Evolutionary conservation across 2,329 filamentous ascomycete genomes (phyloP).

Genomic region (Coniochaeta prunicola): DNA sequence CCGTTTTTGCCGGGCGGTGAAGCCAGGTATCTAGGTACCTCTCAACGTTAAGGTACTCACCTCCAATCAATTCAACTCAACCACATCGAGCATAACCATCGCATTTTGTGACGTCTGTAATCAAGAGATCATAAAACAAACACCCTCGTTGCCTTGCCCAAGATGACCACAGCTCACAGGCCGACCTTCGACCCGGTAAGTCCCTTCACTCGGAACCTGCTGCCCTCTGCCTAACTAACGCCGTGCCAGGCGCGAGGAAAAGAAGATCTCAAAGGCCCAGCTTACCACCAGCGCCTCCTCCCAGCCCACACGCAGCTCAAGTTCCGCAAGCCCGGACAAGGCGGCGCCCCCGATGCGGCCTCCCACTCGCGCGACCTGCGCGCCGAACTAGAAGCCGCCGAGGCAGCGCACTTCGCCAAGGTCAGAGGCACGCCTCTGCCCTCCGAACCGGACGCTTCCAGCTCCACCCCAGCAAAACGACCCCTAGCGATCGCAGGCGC

Average conservation of each 20-base stretch:
- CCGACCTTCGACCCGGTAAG: slow-evolving; percentile 94
- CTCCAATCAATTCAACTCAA: neutral
- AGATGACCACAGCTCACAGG: slow-evolving; percentile 67
- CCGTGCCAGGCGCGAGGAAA: too few species aligned
- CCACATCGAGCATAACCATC: neutral
- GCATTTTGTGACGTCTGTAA: slow-evolving; percentile 1
- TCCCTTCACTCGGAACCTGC: too few species aligned
- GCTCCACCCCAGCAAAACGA: slow-evolving; percentile 47
- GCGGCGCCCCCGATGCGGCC: slow-evolving; percentile 64
- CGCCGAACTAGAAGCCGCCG: slow-evolving; percentile 81
- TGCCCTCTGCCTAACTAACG: too few species aligned
- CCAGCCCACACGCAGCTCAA: slow-evolving; percentile 93
- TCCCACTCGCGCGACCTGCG: slow-evolving; percentile 64
- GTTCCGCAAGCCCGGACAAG: slow-evolving; percentile 83
- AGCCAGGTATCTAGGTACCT: neutral
- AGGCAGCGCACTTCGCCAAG: slow-evolving; percentile 82
- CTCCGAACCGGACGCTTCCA: slow-evolving; percentile 36
- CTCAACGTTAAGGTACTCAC: slow-evolving; percentile 4
- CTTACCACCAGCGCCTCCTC: slow-evolving; percentile 92
- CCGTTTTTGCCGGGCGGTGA: slow-evolving; percentile 15
- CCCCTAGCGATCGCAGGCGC: slow-evolving; percentile 46
- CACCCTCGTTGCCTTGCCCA: slow-evolving; percentile 64
- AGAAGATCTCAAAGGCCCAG: slow-evolving; percentile 85
- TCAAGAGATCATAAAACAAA: neutral
- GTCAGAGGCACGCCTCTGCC: slow-evolving; percentile 55